phyloP scores from a whole-genome alignment of 768 basidiomycete species.

The Mrakia gelida region DNA sequence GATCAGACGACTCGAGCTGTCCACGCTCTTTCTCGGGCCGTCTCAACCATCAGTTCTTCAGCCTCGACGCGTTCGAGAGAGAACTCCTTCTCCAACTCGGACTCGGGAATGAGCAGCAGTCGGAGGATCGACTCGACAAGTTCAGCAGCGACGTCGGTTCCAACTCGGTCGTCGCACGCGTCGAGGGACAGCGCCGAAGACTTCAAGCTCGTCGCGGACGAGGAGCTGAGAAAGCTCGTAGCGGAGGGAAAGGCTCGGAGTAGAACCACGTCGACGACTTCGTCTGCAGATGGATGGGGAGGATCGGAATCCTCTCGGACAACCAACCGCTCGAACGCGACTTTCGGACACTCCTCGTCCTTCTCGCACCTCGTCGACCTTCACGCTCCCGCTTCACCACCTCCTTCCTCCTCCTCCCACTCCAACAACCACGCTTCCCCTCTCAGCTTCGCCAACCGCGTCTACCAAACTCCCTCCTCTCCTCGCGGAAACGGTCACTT shows the following conservation, averaged over 20 bases:
- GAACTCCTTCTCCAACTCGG: background rate
- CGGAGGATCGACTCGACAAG: slow-evolving; percentile 4
- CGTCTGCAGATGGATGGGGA: background rate
- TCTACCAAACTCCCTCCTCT: background rate
- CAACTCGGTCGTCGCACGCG: background rate
- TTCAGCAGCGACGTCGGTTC: background rate
- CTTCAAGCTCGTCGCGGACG: background rate
- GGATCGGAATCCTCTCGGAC: background rate
- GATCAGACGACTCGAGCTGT: background rate
- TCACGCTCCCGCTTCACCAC: background rate
- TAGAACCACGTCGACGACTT: background rate
- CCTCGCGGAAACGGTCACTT: background rate
- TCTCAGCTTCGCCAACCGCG: background rate
- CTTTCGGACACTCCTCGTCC: background rate
- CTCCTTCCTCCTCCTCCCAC: background rate
- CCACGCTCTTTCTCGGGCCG: background rate
- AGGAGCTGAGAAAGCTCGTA: slow-evolving; percentile 10
- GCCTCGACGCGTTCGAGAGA: background rate
- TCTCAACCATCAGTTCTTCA: background rate
- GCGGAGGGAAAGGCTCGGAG: background rate
- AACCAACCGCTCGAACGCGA: slow-evolving; percentile 3
- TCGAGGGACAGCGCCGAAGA: background rate
- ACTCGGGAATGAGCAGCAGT: background rate
- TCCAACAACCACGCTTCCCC: background rate
- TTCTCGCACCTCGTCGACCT: background rate